Percentiles rank a stretch among this genome's conserved stretches.
Evolutionary conservation across 208 protist species (phyloP).

Genomic region (Leishmania major): DNA sequence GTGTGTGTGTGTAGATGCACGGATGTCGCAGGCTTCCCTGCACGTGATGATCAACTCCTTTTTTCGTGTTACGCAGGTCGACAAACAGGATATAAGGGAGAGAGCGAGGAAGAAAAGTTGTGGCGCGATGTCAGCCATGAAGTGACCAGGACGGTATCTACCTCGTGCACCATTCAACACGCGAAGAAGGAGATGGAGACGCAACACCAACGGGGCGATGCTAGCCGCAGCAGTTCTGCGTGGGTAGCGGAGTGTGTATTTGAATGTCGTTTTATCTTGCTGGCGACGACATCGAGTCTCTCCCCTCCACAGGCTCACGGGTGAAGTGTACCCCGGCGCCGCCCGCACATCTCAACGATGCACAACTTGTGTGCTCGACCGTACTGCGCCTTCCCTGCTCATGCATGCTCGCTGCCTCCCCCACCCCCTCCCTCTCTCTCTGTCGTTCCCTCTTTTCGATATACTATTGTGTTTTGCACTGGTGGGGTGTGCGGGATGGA

Average conservation of each 20-base stretch:
- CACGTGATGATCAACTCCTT: background rate
- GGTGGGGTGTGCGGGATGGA: background rate
- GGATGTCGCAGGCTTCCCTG: background rate
- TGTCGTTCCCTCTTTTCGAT: background rate
- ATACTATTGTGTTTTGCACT: background rate
- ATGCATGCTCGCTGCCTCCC: no score
- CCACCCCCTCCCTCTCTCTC: background rate
- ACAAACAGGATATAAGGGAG: background rate
- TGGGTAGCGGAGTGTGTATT: background rate
- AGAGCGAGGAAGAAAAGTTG: background rate
- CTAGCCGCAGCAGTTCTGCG: background rate
- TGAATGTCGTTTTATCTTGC: background rate
- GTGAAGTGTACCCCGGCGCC: background rate
- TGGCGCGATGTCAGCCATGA: background rate
- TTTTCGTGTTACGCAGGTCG: no score
- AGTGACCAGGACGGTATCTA: background rate
- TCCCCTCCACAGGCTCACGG: background rate
- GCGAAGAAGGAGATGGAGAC: background rate
- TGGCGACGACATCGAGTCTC: background rate
- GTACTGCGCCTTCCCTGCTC: background rate
- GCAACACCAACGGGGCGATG: background rate
- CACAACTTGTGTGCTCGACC: background rate
- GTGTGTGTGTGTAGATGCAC: background rate
- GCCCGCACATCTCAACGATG: background rate
- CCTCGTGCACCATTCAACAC: background rate